These are phyloP conservation scores for Neocallimastix lanati DNA, from an alignment of 192 early-diverging fungal species.

Conservation along the genomic window DNA sequence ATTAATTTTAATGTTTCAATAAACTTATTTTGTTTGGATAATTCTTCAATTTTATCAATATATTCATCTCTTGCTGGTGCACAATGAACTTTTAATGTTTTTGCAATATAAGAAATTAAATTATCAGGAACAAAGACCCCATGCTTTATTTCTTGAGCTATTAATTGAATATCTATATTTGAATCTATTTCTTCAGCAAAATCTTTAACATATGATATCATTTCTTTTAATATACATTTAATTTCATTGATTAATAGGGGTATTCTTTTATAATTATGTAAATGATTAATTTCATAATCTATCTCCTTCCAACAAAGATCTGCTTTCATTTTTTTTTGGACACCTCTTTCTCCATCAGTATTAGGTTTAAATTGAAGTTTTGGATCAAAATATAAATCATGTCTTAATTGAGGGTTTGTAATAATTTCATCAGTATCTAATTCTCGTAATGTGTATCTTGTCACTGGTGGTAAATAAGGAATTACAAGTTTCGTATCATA, in stretches of 20 bases:
- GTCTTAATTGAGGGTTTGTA: constrained; percentile 64
- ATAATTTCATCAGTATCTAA: constrained; percentile 66
- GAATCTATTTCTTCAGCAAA: constrained; percentile 18
- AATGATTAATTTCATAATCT: constrained; percentile 23
- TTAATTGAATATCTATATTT: constrained; percentile 21
- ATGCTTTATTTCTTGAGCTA: constrained; percentile 38
- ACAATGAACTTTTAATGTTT: constrained; percentile 45
- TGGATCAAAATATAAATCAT: constrained; percentile 78
- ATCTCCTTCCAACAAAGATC: constrained; percentile 56
- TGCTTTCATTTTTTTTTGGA: constrained; percentile 35
- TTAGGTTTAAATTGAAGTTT: constrained; percentile 79
- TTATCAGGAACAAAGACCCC: constrained; percentile 34
- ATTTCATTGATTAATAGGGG: constrained; percentile 57
- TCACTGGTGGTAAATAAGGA: constrained; percentile 47
- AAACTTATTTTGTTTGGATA: constrained; percentile 35
- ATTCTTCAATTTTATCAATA: constrained; percentile 36
- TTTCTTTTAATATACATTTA: constrained; percentile 46
- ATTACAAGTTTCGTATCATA: not conserved
- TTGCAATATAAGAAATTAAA: constrained; percentile 37
- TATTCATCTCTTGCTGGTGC: constrained; percentile 42
- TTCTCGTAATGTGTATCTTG: constrained; percentile 71
- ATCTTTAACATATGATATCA: constrained; percentile 24
- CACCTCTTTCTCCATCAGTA: constrained; percentile 48
- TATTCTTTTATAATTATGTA: constrained; percentile 19
- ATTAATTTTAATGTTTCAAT: constrained; percentile 43